These are phyloP conservation scores for Buxus sempervirens DNA, from an alignment of 164 flowering plant species.

Conservation along the genomic window DNA sequence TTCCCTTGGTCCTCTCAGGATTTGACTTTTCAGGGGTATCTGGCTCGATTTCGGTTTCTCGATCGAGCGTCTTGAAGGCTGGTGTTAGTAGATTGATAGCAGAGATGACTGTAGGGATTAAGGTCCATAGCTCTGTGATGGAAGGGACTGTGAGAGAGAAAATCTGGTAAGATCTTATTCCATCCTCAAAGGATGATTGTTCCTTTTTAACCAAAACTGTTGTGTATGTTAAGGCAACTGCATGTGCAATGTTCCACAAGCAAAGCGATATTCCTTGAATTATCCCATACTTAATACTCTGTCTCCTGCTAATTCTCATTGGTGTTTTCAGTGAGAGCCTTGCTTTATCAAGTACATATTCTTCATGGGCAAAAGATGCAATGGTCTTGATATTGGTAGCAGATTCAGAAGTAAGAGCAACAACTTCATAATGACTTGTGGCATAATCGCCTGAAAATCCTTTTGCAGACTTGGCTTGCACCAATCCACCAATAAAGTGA, in stretches of 20 bases:
- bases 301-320: slow-evolving; percentile 38
- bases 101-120: slow-evolving; percentile 62
- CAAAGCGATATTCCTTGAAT: slow-evolving; percentile 64
- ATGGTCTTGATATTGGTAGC: slow-evolving; percentile 59
- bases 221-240: slow-evolving; percentile 75
- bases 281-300: slow-evolving; percentile 57
- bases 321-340: slow-evolving; percentile 33
- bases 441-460: slow-evolving; percentile 56
- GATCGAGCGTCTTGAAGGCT: slow-evolving; percentile 52
- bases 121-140: slow-evolving; percentile 69
- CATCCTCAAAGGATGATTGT: slow-evolving; percentile 49
- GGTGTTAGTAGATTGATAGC: slow-evolving; percentile 55
- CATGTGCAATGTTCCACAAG: slow-evolving; percentile 74
- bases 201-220: slow-evolving; percentile 40
- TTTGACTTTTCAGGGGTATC: slow-evolving; percentile 30
- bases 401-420: slow-evolving; percentile 58
- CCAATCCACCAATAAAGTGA: slow-evolving; percentile 72
- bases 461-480: slow-evolving; percentile 67
- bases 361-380: slow-evolving; percentile 68
- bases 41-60: slow-evolving; percentile 57
- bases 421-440: slow-evolving; percentile 44
- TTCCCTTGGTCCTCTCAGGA: slow-evolving; percentile 35
- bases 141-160: slow-evolving; percentile 80
- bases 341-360: slow-evolving; percentile 53
- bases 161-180: slow-evolving; percentile 71